Evolutionary conservation across 2,329 filamentous ascomycete species (phyloP).

Genomic region (Ciborinia camelliae): DNA sequence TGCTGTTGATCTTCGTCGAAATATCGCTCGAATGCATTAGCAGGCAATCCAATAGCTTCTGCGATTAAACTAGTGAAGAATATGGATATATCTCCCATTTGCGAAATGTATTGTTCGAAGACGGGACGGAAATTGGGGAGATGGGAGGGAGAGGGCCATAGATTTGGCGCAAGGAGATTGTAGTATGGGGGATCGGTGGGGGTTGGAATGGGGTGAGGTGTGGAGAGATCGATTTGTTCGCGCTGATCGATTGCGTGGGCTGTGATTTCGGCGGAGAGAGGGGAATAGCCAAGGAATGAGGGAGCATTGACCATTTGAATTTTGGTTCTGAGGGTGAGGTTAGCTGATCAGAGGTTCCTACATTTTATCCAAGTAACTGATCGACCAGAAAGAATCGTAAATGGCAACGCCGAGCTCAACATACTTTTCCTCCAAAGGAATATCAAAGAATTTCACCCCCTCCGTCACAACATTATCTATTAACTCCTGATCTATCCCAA

Average conservation of each 20-base stretch:
- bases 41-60: conserved; percentile 72
- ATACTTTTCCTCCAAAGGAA: conserved; percentile 72
- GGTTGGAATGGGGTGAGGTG: conserved; percentile 65
- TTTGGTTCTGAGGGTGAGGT: conserved; percentile 40
- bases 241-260: conserved; percentile 73
- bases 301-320: conserved; percentile 72
- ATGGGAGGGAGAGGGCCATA: conserved; percentile 66
- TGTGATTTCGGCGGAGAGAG: conserved; percentile 66
- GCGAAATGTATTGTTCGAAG: conserved; percentile 71
- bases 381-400: background rate
- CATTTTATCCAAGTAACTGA: too few relatives aligned
- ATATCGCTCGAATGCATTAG: conserved; percentile 70
- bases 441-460: conserved; percentile 71
- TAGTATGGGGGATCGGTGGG: conserved; percentile 65
- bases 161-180: conserved; percentile 72
- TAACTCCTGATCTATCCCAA: conserved; percentile 65
- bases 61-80: conserved; percentile 77
- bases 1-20: conserved; percentile 71
- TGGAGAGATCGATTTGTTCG: conserved; percentile 84
- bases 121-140: conserved; percentile 66
- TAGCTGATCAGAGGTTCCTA: conserved; percentile 39
- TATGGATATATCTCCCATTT: conserved; percentile 70
- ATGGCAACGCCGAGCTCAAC: too few relatives aligned
- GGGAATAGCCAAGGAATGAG: conserved; percentile 68
- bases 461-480: conserved; percentile 63